Base-by-base conservation (phyloP, 352 stramenopile genomes). In the Globisporangium recalcitrans region DNA sequence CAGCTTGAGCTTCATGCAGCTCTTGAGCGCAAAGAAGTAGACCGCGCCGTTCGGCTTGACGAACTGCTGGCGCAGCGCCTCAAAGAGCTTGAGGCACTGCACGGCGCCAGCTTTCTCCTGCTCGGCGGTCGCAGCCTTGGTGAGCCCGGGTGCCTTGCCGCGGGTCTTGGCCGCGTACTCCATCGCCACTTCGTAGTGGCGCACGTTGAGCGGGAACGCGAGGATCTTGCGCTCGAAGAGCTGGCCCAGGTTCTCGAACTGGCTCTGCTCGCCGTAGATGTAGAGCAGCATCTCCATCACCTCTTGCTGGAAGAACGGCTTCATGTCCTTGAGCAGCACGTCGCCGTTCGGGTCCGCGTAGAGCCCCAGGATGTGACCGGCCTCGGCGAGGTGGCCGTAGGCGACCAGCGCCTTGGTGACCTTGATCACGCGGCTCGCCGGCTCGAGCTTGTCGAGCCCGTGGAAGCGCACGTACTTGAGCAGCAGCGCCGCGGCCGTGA, bases 31-130 rank as follows among this genome's bases (percentile, higher is more conserved):
- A n/a, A 87, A 52, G 60, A 85, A 60, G 65, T 93, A 94, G 24
- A 88, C 75, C 57, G 81, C 70, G 26, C 83, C 85, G 44, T 85
- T 91, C 9, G 85, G 85, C 22, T 87, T 82, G 58, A 94, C 72
- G 59, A 91, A 91, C 29, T 87, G 75, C 32, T 81, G 79, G 26
- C 82, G 81, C 36, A 94, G 71, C 55, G 75, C 64, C 69, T 93
- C 80, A 40, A 93, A 94, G 52, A 94, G 64, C 64, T 83, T 79
- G 55, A 94, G 67, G 52, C 72, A 80, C 38, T 81, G 60, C 16
- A 77, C 65, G 7, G 81, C 67, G 8, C 77, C 81, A 5, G 64
- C 53, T 7, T 55, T 38, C 21, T 64, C 67, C 0, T 73, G 65
- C 24, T 67, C 69, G 24, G 69, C 26, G 8, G 61, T 58, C 6